Base-by-base conservation (phyloP, 2,329 filamentous ascomycete species). In the Exophiala spinifera region DNA sequence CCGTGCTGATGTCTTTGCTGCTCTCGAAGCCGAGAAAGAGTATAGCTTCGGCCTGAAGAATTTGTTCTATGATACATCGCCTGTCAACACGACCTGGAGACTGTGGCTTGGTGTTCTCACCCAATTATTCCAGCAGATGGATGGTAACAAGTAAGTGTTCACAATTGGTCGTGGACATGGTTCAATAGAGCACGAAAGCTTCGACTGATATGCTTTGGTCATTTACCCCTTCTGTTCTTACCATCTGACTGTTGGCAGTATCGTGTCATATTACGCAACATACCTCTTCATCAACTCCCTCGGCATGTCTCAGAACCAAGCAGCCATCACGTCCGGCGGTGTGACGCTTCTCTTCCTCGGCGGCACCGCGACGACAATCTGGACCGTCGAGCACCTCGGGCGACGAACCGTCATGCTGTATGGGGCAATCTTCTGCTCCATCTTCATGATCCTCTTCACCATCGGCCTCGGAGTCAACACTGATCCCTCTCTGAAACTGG, bases 261-360 rank as follows among this genome's bases (percentile, higher is more conserved):
- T 31, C 28, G 28, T 31, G 10, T 42, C 19, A n/a, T 33, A 51
- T 15, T 63, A 63, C 48, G 63, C 60, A 33, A 61, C 63, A 17
- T 64, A 63, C 28, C 51, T 64, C 6, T 58, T 63, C 42, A 54
- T 62, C 39, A 55, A 56, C 21, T 61, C 58, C 1, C 53, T 63
- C 19, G 61, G 63, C 1, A 54, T 62, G 20, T 56, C 56, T 14
- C 60, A 63, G 46, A 60, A 60, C 33, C 55, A 50, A 25, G 56
- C 56, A 14, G 53, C 56, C 34, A 50, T 59, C 34, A 59, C 53
- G 1, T 52, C 53, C 10, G 56, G 56, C 11, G 56, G 56, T 8
- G 57, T 56, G 0, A 56, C 57, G 6, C 21, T 56, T 4, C 53
- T 54, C 37, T 59, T 59, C 19, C 33, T 59, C 2, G 56, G 56